A percentile compares a stretch with the other conserved stretches of the same genome.
Evolutionary conservation across 805 yeast species (phyloP).

Genomic region (Suhomyces pyralidae): DNA sequence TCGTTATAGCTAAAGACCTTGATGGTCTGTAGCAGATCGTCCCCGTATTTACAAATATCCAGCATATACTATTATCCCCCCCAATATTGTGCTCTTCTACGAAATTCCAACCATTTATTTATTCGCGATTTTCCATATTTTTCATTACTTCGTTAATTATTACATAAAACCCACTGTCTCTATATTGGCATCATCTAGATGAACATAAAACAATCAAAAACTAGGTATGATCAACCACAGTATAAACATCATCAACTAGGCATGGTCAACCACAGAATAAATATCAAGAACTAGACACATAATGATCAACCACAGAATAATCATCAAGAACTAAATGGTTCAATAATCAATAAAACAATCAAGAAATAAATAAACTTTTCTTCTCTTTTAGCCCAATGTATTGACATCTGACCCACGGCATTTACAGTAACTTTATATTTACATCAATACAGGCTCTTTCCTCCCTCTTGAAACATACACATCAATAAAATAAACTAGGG

Average conservation of each 20-base stretch:
- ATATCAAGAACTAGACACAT: background rate
- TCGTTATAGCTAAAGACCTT: constrained; percentile 22
- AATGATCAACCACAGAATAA: background rate
- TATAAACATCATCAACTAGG: background rate
- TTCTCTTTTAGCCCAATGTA: background rate
- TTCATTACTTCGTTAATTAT: background rate
- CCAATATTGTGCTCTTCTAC: too few relatives aligned
- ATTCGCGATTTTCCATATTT: background rate
- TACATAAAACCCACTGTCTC: background rate
- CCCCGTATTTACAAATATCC: constrained; percentile 23
- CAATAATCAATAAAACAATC: background rate
- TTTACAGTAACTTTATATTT: constrained; percentile 5
- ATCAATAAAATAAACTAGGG: constrained; percentile 3
- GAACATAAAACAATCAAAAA: too few relatives aligned
- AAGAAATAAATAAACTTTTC: background rate
- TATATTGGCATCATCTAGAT: background rate
- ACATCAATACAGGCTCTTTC: constrained; percentile 6
- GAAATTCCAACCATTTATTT: too few relatives aligned
- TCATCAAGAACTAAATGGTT: background rate
- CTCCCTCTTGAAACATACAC: constrained; percentile 5
- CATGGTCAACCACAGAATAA: background rate
- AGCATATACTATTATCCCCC: background rate
- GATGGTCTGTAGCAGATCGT: constrained; percentile 29
- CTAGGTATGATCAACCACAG: too few relatives aligned
- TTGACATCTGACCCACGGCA: background rate